phyloP scores from a whole-genome alignment of 2,329 filamentous ascomycete species.

The Pyricularia sp. region DNA sequence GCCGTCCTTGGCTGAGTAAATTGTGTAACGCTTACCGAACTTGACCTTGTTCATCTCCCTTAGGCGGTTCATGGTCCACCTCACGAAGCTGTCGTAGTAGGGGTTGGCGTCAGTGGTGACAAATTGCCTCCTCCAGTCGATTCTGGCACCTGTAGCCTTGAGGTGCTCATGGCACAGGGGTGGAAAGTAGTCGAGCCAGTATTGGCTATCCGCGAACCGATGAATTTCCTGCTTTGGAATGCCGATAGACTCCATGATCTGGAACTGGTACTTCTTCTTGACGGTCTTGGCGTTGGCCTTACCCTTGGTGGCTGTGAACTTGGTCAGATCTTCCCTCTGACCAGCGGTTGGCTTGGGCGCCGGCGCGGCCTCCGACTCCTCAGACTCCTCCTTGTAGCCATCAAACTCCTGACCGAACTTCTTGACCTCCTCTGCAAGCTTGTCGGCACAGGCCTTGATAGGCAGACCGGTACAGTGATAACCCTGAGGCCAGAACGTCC shows the following conservation, averaged over 20 bases:
- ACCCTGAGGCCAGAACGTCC: slow-evolving; percentile 76
- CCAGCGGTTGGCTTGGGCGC: slow-evolving; percentile 43
- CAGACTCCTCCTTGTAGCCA: slow-evolving; percentile 52
- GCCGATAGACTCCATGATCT: slow-evolving; percentile 79
- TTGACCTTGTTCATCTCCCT: slow-evolving; percentile 86
- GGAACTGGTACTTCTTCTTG: slow-evolving; percentile 91
- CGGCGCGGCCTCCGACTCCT: slow-evolving; percentile 34
- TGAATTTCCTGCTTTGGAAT: slow-evolving; percentile 83
- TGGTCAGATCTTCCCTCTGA: slow-evolving; percentile 57
- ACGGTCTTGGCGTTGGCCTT: slow-evolving; percentile 82
- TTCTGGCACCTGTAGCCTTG: slow-evolving; percentile 68
- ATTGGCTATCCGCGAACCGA: slow-evolving; percentile 61
- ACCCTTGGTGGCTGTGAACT: slow-evolving; percentile 83
- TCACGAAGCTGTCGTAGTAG: slow-evolving; percentile 88
- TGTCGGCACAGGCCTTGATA: slow-evolving; percentile 95
- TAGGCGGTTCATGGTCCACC: slow-evolving; percentile 94
- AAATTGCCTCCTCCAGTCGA: slow-evolving; percentile 88
- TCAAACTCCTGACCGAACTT: slow-evolving; percentile 82
- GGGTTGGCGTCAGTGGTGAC: slow-evolving; percentile 95
- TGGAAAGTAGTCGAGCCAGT: slow-evolving; percentile 91
- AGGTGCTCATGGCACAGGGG: slow-evolving; percentile 69
- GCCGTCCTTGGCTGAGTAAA: slow-evolving; percentile 56
- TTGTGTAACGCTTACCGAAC: slow-evolving; percentile 50
- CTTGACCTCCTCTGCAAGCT: slow-evolving; percentile 78
- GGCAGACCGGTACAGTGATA: slow-evolving; percentile 97